Base-by-base conservation (phyloP, 768 basidiomycete species). In the Paxillus ammoniavirescens region DNA sequence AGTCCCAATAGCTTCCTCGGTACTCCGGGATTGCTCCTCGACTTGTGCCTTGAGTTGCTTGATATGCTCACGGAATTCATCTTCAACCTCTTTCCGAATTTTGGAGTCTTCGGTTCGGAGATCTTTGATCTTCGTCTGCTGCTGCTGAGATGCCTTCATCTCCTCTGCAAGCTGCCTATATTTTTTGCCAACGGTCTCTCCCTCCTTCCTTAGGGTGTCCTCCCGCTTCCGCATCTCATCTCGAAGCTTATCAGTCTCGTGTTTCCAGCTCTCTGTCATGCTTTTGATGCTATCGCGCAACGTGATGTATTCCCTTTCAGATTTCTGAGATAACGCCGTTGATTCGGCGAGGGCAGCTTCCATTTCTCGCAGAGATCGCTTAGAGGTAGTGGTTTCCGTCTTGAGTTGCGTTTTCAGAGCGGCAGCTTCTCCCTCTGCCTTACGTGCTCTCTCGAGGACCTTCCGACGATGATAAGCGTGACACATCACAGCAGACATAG, bases 391-490 rank as follows among this genome's bases (percentile, higher is more conserved):
- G 2, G 86, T 84, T 64, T 92, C 89, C 14, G 77, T 71, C 70
- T 92, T 91, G 59, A 93, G 80, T 58, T 87, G 85, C 3, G 78
- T 61, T 69, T 87, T 91, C 8, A 93, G 74, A 17, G 79, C 60
- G 4, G 81, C 67, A 3, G 88, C 84, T 62, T 92, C 88, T 0
- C 84, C 77, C 67, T 95, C 93, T 4, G 93, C 93, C 63, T 90
- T 89, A 40, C 92, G 82, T 15, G 92, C 92, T 5, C 93, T 84
- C 58, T 90, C 89, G 31, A 93, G 78, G 13, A 91, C 84, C 86
- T 88, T 47, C 13, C 2, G 38, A 55, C 35, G 21, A 30, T 21
- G 5, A 31, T 55, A 21, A 53, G 43, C 46, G 50, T 56, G 31
- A 14, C 38, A 14, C n/a, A 42, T 35, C 26, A 14, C 5, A 36